Percentiles rank a stretch among this genome's conserved stretches.
Evolutionary conservation across 2,329 filamentous ascomycete species (phyloP).

Genomic region (Curvularia hawaiiensis): DNA sequence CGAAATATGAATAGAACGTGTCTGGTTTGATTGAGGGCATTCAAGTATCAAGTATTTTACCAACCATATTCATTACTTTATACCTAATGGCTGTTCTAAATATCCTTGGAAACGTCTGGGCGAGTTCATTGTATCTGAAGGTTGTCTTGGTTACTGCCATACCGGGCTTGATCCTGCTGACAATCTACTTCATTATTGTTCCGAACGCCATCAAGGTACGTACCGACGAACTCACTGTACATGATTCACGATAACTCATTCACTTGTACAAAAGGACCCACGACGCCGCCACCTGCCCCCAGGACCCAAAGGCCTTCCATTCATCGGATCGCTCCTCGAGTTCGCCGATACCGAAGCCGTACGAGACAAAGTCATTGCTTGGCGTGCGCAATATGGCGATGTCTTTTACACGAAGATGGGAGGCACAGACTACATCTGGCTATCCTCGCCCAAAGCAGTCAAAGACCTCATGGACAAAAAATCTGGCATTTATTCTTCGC

Average conservation of each 20-base stretch:
- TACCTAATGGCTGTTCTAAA: conserved; percentile 16
- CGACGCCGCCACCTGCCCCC: conserved; percentile 14
- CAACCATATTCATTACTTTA: no score
- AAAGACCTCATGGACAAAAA: conserved; percentile 62
- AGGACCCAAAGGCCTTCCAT: conserved; percentile 40
- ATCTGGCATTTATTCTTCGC: conserved; percentile 58
- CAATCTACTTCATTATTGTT: conserved; percentile 36
- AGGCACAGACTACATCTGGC: conserved; percentile 49
- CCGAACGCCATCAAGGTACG: conserved; percentile 40
- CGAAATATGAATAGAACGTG: not conserved
- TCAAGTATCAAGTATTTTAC: not conserved
- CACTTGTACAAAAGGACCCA: conserved; percentile 26
- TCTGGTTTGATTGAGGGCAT: not conserved
- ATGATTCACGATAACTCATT: not conserved
- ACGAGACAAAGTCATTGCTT: conserved; percentile 39
- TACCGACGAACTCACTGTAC: conserved; percentile 16
- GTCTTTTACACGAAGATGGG: conserved; percentile 50
- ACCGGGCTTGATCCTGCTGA: conserved; percentile 28
- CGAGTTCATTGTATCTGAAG: conserved; percentile 21
- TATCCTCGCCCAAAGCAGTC: conserved; percentile 55
- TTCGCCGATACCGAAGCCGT: conserved; percentile 43
- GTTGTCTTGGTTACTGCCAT: conserved; percentile 16
- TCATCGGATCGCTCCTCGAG: conserved; percentile 49
- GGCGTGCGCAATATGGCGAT: conserved; percentile 46
- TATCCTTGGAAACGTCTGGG: conserved; percentile 3